Conservation (phyloP, 306 rosid genomes). For the Oemleria cerasiformis region DNA sequence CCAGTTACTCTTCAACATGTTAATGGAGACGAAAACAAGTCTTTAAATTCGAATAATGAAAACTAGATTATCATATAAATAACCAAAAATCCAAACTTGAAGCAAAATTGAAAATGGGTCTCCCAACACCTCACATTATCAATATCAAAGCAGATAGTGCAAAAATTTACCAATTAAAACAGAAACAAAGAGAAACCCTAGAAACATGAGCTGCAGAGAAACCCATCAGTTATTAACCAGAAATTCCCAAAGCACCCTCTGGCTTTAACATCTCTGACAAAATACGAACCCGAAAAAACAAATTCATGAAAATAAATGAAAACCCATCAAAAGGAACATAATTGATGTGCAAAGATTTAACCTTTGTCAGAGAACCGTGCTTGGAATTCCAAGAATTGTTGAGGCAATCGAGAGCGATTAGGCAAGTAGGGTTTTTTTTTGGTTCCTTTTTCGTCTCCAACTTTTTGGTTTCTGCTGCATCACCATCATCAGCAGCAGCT, state of each 20-base stretch:
- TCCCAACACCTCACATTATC: neutral
- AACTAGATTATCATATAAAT: neutral
- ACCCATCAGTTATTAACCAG: neutral
- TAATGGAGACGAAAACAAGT: neutral
- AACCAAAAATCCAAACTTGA: neutral
- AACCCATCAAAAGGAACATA: neutral
- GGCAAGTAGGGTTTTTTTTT: neutral
- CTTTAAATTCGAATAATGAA: neutral
- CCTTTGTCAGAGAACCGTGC: conserved; percentile 7
- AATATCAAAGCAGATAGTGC: neutral
- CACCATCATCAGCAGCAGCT: neutral
- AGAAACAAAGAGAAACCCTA: neutral
- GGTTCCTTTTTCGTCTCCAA: neutral
- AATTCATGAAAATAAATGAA: neutral
- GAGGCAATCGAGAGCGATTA: neutral
- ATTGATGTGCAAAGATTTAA: neutral
- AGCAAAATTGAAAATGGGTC: neutral
- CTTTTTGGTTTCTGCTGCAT: neutral
- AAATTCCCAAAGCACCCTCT: neutral
- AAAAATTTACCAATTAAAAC: neutral
- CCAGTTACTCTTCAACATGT: neutral
- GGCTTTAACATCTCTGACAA: neutral
- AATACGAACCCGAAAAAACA: neutral
- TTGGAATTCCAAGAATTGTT: neutral
- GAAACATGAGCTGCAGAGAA: neutral